Evolutionary conservation across 768 basidiomycete species (phyloP).

Genomic region (Lyophyllum decastes): DNA sequence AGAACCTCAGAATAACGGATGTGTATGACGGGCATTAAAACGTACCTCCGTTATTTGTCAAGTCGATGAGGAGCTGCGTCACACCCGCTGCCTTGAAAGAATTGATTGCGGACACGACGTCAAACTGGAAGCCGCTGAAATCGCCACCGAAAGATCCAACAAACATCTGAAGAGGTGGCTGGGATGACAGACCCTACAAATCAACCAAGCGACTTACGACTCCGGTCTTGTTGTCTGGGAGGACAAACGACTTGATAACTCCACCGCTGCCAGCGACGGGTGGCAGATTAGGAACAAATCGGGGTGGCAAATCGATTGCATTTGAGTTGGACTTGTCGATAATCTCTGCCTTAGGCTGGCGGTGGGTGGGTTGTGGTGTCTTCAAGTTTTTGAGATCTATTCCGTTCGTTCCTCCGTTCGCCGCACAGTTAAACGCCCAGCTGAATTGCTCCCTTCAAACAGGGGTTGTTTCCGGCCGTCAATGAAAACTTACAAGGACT

Average conservation of each 20-base stretch:
- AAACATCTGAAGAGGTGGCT: conserved; percentile 46
- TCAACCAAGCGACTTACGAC: conserved; percentile 41
- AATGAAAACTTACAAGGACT: conserved; percentile 46
- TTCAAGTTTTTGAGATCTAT: conserved; percentile 36
- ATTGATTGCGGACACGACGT: conserved; percentile 44
- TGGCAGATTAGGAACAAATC: conserved; percentile 48
- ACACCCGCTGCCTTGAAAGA: conserved; percentile 51
- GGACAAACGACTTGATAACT: conserved; percentile 56
- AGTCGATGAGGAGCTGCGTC: conserved; percentile 53
- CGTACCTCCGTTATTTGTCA: conserved; percentile 65
- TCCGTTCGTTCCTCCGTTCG: conserved; percentile 50
- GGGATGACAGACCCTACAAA: background rate
- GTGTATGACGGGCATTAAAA: background rate
- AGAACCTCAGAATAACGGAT: background rate
- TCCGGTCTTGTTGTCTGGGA: conserved; percentile 58
- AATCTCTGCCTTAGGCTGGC: conserved; percentile 37
- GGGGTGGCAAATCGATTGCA: conserved; percentile 47
- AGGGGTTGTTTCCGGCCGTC: background rate
- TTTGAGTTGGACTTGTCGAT: conserved; percentile 41
- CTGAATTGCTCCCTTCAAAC: background rate
- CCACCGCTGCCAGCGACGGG: conserved; percentile 46
- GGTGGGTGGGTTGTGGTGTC: conserved; percentile 3
- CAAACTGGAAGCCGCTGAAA: conserved; percentile 52
- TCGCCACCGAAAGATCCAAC: conserved; percentile 59
- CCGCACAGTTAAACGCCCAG: conserved; percentile 48